phyloP scores from a whole-genome alignment of 2,329 filamentous ascomycete species.

The Macrophomina tecta region DNA sequence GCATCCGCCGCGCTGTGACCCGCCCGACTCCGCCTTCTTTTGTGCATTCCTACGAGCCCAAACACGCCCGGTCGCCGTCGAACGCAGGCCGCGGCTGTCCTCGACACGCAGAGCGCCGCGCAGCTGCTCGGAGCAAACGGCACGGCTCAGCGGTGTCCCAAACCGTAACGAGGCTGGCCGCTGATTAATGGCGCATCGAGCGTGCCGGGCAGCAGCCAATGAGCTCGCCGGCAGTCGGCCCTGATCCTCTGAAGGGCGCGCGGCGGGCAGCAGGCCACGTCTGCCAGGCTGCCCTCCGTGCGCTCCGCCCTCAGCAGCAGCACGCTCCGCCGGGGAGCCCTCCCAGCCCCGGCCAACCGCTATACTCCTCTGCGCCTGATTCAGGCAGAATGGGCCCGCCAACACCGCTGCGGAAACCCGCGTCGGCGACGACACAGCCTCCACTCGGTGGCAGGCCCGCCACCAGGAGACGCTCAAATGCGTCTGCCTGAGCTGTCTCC shows the following conservation, averaged over 20 bases:
- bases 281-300: background rate
- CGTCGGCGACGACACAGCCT: background rate
- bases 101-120: background rate
- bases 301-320: background rate
- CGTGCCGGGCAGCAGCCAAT: background rate
- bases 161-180: background rate
- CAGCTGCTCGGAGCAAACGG: constrained; percentile 26
- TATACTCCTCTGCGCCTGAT: background rate
- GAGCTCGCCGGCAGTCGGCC: background rate
- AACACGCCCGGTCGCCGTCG: no score
- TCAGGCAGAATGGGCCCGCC: background rate
- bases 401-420: no score
- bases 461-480: background rate
- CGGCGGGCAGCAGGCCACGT: background rate
- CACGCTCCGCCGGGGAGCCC: background rate
- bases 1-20: no score
- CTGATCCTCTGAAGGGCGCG: constrained; percentile 13
- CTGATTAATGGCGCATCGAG: background rate
- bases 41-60: no score
- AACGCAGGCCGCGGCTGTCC: no score
- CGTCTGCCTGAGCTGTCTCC: constrained; percentile 7
- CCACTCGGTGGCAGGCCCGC: background rate
- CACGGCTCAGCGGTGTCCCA: constrained; percentile 20
- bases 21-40: no score
- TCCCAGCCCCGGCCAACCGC: background rate